Evolutionary conservation across 805 yeast genomes (phyloP).

Genomic region (Lachancea sp.): DNA sequence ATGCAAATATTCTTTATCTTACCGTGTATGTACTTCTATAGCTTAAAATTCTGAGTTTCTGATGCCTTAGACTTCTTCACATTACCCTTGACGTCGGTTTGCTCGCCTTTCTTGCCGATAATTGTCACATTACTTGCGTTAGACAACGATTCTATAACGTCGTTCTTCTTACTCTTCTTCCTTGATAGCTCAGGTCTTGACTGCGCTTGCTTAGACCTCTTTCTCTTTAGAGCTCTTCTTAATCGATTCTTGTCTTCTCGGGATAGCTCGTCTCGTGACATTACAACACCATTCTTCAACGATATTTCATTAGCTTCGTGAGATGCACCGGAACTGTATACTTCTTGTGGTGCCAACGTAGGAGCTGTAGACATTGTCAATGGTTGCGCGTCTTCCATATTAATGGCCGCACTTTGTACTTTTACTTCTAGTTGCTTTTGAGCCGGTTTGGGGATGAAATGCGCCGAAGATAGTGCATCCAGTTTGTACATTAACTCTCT

Average conservation of each 20-base stretch:
- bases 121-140: constrained; percentile 73
- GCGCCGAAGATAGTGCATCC: constrained; percentile 90
- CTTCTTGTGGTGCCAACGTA: constrained; percentile 91
- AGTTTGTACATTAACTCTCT: constrained; percentile 59
- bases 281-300: constrained; percentile 70
- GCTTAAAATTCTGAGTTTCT: constrained; percentile 25
- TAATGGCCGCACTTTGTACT: constrained; percentile 72
- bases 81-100: constrained; percentile 67
- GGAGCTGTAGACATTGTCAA: constrained; percentile 65
- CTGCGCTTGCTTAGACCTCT: constrained; percentile 48
- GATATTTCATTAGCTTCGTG: constrained; percentile 54
- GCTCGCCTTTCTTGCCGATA: constrained; percentile 69
- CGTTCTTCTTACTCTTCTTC: constrained; percentile 50
- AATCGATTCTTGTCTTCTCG: constrained; percentile 82
- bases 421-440: constrained; percentile 74
- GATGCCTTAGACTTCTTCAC: constrained; percentile 38
- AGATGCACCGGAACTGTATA: constrained; percentile 50
- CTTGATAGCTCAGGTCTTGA: constrained; percentile 32
- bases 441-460: constrained; percentile 86
- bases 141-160: constrained; percentile 61
- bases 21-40: constrained; percentile 10
- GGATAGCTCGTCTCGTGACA: constrained; percentile 73
- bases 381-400: constrained; percentile 97
- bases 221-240: constrained; percentile 81
- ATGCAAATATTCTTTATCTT: not conserved